Evolutionary conservation across 495 filamentous ascomycete species (phyloP).

Genomic region (Lepraria neglecta): DNA sequence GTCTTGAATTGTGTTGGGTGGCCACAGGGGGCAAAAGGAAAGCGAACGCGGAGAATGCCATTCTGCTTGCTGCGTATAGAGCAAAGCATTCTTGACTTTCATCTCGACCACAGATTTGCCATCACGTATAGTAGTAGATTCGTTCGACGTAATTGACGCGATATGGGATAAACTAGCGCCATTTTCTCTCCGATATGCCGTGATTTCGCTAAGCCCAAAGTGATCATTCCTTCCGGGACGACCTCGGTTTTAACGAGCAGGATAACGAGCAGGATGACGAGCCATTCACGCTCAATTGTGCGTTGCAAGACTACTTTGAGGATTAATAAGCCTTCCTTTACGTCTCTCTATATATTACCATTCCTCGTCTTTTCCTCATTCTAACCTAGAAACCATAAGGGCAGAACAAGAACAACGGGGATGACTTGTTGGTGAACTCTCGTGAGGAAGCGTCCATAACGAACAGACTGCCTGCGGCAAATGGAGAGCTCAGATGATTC

Average conservation of each 20-base stretch:
- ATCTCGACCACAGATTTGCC: constrained; percentile 16
- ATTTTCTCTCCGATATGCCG: not conserved
- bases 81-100: constrained; percentile 19
- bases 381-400: not conserved
- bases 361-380: not conserved
- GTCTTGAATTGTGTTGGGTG: constrained; percentile 23
- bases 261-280: not conserved
- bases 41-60: constrained; percentile 4
- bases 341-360: too few relatives aligned
- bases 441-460: not conserved
- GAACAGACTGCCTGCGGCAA: not conserved
- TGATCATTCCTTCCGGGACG: not conserved
- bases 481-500: constrained; percentile 18
- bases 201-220: constrained; percentile 3
- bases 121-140: not conserved
- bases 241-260: constrained; percentile 5
- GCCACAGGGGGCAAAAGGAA: not conserved
- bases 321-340: not conserved
- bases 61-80: constrained; percentile 7
- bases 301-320: not conserved
- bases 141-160: constrained; percentile 1
- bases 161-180: not conserved
- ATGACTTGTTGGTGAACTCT: not conserved
- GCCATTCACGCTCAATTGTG: too few relatives aligned
- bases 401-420: not conserved